A percentile compares a stretch with the other conserved stretches of the same genome.
Conservation (phyloP, 164 flowering plant genomes). For the Aristolochia fimbriata region DNA sequence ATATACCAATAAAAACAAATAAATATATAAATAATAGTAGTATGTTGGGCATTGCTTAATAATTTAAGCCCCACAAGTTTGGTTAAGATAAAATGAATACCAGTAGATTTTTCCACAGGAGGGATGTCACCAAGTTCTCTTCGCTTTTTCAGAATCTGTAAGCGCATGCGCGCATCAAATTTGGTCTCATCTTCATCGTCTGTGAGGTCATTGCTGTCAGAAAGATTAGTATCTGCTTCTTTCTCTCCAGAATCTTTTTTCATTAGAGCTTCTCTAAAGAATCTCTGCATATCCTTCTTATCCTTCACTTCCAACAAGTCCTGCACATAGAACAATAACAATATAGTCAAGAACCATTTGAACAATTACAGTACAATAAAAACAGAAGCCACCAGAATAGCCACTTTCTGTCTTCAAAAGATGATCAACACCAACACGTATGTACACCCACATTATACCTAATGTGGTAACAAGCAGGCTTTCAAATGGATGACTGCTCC, state of each 20-base stretch:
- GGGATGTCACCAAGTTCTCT: constrained; percentile 63
- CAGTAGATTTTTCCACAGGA: constrained; percentile 33
- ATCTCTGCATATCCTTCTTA: constrained; percentile 47
- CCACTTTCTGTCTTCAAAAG: too few species aligned
- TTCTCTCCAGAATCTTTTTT: constrained; percentile 42
- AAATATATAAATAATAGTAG: too few species aligned
- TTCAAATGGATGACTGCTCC: too few species aligned
- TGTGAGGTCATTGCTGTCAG: constrained; percentile 29
- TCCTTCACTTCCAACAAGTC: constrained; percentile 29
- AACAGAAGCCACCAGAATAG: too few species aligned
- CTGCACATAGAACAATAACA: constrained; percentile 23
- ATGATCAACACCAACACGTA: too few species aligned
- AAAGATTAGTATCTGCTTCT: constrained; percentile 21
- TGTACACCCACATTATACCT: too few species aligned
- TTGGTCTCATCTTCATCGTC: constrained; percentile 57
- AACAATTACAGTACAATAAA: too few species aligned
- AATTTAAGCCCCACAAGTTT: not conserved
- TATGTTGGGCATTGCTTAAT: too few species aligned
- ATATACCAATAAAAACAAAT: too few species aligned
- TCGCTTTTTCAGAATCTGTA: constrained; percentile 58
- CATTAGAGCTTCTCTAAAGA: constrained; percentile 67
- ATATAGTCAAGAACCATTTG: too few species aligned
- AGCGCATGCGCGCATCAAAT: constrained; percentile 86
- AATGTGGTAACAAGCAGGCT: too few species aligned
- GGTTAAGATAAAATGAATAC: constrained; percentile 24